phyloP scores from a whole-genome alignment of 495 filamentous ascomycete genomes.

The Penicillium arizonense region DNA sequence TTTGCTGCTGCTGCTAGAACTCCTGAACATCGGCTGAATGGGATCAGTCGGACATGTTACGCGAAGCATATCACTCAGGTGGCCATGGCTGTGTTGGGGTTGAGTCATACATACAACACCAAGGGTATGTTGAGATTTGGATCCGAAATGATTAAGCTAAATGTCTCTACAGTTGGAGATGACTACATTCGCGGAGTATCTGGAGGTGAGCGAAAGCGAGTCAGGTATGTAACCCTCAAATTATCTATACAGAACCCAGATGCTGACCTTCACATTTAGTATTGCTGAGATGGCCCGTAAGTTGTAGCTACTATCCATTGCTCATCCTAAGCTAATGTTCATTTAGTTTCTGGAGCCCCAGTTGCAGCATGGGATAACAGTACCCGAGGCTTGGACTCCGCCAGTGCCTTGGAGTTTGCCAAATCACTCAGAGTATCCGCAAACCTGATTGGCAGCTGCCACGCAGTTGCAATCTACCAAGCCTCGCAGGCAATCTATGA shows the following conservation, averaged over 20 bases:
- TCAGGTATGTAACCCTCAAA: conserved; percentile 26
- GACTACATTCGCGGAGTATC: conserved; percentile 65
- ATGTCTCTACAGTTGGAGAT: conserved; percentile 39
- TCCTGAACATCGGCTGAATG: conserved; percentile 41
- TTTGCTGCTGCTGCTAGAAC: conserved; percentile 59
- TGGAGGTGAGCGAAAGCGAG: conserved; percentile 78
- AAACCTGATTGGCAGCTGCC: conserved; percentile 68
- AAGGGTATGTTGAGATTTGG: conserved; percentile 39
- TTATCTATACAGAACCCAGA: neutral
- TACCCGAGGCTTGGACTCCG: conserved; percentile 80
- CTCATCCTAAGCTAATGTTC: conserved; percentile 30
- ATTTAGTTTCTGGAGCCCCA: conserved; percentile 64
- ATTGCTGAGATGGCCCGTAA: conserved; percentile 58
- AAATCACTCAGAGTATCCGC: conserved; percentile 73
- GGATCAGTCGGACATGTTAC: conserved; percentile 39
- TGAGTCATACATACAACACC: conserved; percentile 56
- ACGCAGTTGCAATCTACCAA: conserved; percentile 82
- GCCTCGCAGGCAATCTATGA: conserved; percentile 82
- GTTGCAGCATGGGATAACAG: conserved; percentile 83
- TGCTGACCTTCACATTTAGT: conserved; percentile 27
- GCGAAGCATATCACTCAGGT: conserved; percentile 52
- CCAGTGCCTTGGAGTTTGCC: conserved; percentile 70
- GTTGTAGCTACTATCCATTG: conserved; percentile 35
- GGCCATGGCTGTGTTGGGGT: conserved; percentile 60
- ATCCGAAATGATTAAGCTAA: conserved; percentile 40